Evolutionary conservation across 2,329 filamentous ascomycete genomes (phyloP).

Genomic region (Fusarium brachygibbosum): DNA sequence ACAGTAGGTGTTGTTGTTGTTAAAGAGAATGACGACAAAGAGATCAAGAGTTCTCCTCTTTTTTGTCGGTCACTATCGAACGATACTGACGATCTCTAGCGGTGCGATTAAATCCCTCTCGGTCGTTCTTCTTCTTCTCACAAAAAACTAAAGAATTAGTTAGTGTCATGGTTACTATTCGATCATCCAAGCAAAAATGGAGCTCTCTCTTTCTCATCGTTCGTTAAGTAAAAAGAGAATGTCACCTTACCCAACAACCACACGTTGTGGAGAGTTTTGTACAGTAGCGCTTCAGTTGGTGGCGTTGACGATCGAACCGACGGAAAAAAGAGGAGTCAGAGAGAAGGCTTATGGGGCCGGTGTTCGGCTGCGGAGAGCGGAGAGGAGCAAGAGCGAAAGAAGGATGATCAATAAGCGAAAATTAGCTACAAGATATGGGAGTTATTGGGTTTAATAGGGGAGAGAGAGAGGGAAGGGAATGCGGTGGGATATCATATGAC

Average conservation of each 20-base stretch:
- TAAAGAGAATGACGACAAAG: neutral
- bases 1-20: neutral
- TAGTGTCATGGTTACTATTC: constrained; percentile 8
- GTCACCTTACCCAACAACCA: constrained; percentile 35
- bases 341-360: constrained; percentile 17
- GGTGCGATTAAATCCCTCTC: constrained; percentile 23
- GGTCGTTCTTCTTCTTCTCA: constrained; percentile 2
- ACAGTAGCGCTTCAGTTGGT: constrained; percentile 4
- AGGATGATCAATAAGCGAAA: constrained; percentile 22
- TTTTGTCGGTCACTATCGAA: constrained; percentile 10
- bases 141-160: neutral
- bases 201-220: too few relatives aligned
- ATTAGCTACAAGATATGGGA: neutral
- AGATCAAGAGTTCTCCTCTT: neutral
- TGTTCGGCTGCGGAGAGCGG: constrained; percentile 10
- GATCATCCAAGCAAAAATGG: constrained; percentile 12
- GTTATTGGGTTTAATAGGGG: constrained; percentile 22
- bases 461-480: neutral
- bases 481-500: constrained; percentile 37
- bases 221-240: constrained; percentile 7
- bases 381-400: constrained; percentile 2
- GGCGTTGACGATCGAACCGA: constrained; percentile 27
- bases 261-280: constrained; percentile 17
- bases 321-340: constrained; percentile 15
- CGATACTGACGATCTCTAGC: constrained; percentile 24